Base-by-base conservation (phyloP, 208 protist genomes). In the Zelonia costaricensis region DNA sequence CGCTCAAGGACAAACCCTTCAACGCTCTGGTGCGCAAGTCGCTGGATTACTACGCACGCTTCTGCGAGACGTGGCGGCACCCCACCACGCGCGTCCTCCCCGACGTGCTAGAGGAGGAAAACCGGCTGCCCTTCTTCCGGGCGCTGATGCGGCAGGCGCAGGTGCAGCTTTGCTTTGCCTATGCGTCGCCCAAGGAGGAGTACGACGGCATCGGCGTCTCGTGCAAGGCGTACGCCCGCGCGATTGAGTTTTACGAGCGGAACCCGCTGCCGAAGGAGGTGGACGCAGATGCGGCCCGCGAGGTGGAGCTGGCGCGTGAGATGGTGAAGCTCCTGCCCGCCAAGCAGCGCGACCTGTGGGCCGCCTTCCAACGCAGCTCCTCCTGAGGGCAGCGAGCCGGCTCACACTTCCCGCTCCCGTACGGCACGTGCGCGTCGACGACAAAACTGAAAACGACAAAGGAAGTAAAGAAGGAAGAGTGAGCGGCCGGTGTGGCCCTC, bases 21-120 rank as follows among this genome's bases (percentile, higher is more conserved):
- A 97, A 97, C 69, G 66, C 45, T 0, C 62, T 95, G 43, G 80
- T 87, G 49, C 53, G 55, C 31, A 80, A 73, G 45, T 74, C 76
- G 33, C 39, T 84, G 48, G 44, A 58, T 2, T 85, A 84, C 52
- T 94, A 86, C 69, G 53, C 64, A 18, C 66, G 75, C n/a, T 97
- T 97, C 71, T 84, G 73, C 40, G 79, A 89, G 46, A 92, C 85
- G 51, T 97, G 86, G 82, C 74, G 77, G 8, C 54, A 81, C 49
- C 85, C 84, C 18, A 56, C 62, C n/a, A 76, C 76, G 18, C 49
- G 49, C 3, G 23, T 64, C n/a, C 64, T 89, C 3, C 86, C 91
- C 1, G 75, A 78, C 18, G 61, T 80, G 15, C 58, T 89, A 28
- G 86, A 93, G 13, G 69, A 84, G 58, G 91, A 94, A 6, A 82